Percentiles rank a stretch among this genome's conserved stretches.
Conservation (phyloP, 2,329 filamentous ascomycete genomes). For the Zalaria sp. region DNA sequence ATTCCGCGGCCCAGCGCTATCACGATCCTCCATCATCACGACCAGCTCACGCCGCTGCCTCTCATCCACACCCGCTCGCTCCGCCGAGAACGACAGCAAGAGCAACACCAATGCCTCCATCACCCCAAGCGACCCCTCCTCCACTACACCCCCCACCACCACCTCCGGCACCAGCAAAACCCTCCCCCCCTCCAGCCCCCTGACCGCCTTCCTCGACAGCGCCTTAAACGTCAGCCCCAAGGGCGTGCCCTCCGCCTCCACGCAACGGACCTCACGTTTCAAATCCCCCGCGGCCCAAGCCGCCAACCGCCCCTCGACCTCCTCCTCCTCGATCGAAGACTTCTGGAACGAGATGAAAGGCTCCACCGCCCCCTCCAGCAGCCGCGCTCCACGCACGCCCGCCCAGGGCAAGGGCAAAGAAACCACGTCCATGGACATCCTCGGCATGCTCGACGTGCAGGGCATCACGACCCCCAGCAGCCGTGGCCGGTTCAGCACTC, state of each 20-base stretch:
- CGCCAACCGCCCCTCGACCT: constrained; percentile 7
- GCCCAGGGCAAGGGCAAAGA: no score
- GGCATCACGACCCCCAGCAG: no score
- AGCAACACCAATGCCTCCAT: constrained; percentile 5
- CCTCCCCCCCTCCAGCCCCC: constrained; percentile 4
- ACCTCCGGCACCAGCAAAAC: constrained; percentile 14
- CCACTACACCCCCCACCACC: constrained; percentile 11
- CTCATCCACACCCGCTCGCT: constrained; percentile 8
- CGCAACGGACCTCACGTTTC: constrained; percentile 14
- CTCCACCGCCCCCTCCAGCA: background rate
- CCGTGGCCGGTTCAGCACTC: no score
- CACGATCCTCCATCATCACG: constrained; percentile 9
- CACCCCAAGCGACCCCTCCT: background rate
- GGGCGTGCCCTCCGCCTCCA: constrained; percentile 11
- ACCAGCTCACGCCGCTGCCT: constrained; percentile 7
- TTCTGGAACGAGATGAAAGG: background rate
- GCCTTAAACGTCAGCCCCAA: constrained; percentile 10
- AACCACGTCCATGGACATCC: background rate
- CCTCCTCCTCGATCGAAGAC: constrained; percentile 1
- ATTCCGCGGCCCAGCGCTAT: constrained; percentile 8
- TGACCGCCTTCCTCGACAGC: no score
- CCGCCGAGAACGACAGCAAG: constrained; percentile 3
- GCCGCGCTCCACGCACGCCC: background rate
- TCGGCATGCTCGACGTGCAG: constrained; percentile 1
- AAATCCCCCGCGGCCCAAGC: constrained; percentile 12